These are phyloP conservation scores for Lipomyces chichibuensis DNA, from an alignment of 805 yeast genomes.

Conservation along the genomic window DNA sequence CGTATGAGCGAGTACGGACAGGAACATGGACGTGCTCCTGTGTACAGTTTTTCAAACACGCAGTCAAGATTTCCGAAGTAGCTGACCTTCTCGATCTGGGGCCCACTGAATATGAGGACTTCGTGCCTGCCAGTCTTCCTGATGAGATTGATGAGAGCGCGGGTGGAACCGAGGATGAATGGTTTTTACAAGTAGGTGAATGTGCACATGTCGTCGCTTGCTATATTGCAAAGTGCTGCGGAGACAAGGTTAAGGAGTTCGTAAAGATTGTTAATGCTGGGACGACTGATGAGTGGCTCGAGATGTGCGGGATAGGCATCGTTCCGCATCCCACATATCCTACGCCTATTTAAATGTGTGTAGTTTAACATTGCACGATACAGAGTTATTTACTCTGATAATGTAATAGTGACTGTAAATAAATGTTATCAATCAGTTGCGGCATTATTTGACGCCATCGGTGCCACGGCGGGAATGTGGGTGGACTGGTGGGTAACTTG, in stretches of 20 bases:
- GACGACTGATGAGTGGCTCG: not conserved
- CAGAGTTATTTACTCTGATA: not conserved
- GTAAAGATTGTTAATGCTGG: not conserved
- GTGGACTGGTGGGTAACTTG: too few species aligned
- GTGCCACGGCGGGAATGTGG: not conserved
- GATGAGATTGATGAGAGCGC: not conserved
- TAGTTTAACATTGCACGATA: not conserved
- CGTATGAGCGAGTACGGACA: slow-evolving; percentile 10
- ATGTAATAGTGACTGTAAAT: not conserved
- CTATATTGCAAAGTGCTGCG: slow-evolving; percentile 6
- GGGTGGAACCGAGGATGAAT: not conserved
- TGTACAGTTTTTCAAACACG: slow-evolving; percentile 8
- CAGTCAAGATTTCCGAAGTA: slow-evolving; percentile 10
- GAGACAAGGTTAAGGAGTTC: not conserved
- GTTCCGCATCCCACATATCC: not conserved
- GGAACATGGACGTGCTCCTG: slow-evolving; percentile 25
- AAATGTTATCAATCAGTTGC: not conserved
- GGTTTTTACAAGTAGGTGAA: slow-evolving; percentile 19
- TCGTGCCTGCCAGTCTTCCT: not conserved
- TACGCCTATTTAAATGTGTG: not conserved
- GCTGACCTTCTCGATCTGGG: slow-evolving; percentile 4
- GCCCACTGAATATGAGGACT: not conserved
- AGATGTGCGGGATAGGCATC: not conserved
- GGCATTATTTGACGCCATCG: not conserved
- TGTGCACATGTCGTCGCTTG: slow-evolving; percentile 26